phyloP scores from a whole-genome alignment of 2,329 filamentous ascomycete species.

The Conoideocrella luteorostrata region DNA sequence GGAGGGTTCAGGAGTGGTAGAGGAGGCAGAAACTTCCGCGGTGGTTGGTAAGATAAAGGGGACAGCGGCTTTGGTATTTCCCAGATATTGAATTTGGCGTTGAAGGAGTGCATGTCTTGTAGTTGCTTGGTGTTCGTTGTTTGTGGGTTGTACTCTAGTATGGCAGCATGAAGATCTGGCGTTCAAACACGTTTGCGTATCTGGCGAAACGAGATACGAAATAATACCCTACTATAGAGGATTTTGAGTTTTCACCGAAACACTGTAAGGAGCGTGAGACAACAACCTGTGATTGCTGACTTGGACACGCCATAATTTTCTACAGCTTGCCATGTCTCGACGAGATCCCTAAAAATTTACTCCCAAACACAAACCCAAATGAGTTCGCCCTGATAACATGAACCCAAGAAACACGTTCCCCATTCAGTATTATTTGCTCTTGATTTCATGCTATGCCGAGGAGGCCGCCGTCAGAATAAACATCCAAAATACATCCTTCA shows the following conservation, averaged over 20 bases:
- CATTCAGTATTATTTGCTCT: not conserved
- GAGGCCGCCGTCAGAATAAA: too few species aligned
- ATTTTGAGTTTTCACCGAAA: too few species aligned
- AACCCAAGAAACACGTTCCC: not conserved
- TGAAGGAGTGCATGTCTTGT: not conserved
- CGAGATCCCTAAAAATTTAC: too few species aligned
- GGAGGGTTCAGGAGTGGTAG: slow-evolving; percentile 47
- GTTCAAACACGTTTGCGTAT: not conserved
- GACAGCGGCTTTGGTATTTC: not conserved
- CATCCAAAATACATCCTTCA: too few species aligned
- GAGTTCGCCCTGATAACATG: not conserved
- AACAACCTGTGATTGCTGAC: too few species aligned
- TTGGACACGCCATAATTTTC: too few species aligned
- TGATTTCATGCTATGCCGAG: too few species aligned
- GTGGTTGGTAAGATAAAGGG: slow-evolving; percentile 34
- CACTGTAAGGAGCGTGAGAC: too few species aligned
- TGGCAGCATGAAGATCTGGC: not conserved
- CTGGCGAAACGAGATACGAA: not conserved
- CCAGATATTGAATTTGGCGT: not conserved
- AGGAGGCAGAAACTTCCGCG: slow-evolving; percentile 44
- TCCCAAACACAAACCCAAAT: too few species aligned
- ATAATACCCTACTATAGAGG: not conserved
- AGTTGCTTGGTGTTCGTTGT: not conserved
- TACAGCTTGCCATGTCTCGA: too few species aligned
- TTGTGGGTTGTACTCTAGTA: too few species aligned